phyloP scores from a whole-genome alignment of 805 yeast species.

The Tetrapisispora phaffii region DNA sequence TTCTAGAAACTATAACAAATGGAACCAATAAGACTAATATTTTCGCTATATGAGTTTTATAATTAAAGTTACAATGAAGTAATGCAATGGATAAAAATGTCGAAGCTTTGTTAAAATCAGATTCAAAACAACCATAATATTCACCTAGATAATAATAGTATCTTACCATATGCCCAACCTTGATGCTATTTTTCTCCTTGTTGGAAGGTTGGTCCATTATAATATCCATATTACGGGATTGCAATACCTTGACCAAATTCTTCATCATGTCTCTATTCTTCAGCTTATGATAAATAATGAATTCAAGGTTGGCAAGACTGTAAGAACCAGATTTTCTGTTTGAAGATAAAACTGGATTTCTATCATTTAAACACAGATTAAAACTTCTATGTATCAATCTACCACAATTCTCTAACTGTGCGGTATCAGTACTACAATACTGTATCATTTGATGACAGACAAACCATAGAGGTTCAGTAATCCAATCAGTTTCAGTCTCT shows the following conservation, averaged over 20 bases:
- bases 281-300: slow-evolving; percentile 58
- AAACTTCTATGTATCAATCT: slow-evolving; percentile 62
- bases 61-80: slow-evolving; percentile 9
- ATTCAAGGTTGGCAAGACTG: slow-evolving; percentile 58
- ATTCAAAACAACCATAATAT: slow-evolving; percentile 49
- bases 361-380: slow-evolving; percentile 69
- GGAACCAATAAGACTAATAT: slow-evolving; percentile 60
- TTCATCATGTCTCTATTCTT: slow-evolving; percentile 63
- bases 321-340: slow-evolving; percentile 59
- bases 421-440: slow-evolving; percentile 7
- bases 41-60: slow-evolving; percentile 15
- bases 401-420: slow-evolving; percentile 42
- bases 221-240: slow-evolving; percentile 27
- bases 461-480: slow-evolving; percentile 20
- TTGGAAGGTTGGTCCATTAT: slow-evolving; percentile 11
- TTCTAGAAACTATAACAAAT: slow-evolving; percentile 40
- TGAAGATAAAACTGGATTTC: slow-evolving; percentile 39
- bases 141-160: slow-evolving; percentile 57
- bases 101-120: slow-evolving; percentile 44
- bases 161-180: background rate
- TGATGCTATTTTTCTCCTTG: background rate
- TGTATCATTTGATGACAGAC: slow-evolving; percentile 28
- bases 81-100: slow-evolving; percentile 43
- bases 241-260: slow-evolving; percentile 61
- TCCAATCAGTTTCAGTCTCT: slow-evolving; percentile 45